Evolutionary conservation across 2,329 filamentous ascomycete species (phyloP).

Genomic region (Penicillium verrucosum): DNA sequence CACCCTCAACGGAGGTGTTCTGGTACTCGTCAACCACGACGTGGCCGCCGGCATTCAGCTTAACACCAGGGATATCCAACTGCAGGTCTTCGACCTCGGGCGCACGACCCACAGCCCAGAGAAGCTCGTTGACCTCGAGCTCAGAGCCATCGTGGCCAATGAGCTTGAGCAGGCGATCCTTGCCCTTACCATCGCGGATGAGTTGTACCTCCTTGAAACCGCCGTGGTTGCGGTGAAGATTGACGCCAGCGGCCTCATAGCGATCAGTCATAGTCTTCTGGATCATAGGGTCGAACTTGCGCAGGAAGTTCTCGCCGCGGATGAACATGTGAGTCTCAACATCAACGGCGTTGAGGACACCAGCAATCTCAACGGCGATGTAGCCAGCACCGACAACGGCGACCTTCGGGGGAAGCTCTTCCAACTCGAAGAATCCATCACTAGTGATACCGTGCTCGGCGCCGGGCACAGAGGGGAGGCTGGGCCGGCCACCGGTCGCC

Average conservation of each 20-base stretch:
- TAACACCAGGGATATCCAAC: conserved; percentile 43
- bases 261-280: conserved; percentile 51
- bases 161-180: conserved; percentile 47
- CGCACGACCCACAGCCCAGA: conserved; percentile 50
- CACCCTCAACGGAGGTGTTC: conserved; percentile 47
- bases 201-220: conserved; percentile 49
- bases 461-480: conserved; percentile 43
- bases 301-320: conserved; percentile 47
- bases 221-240: conserved; percentile 47
- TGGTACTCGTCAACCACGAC: conserved; percentile 51
- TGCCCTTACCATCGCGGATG: conserved; percentile 45
- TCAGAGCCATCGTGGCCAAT: conserved; percentile 43
- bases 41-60: conserved; percentile 40
- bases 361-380: conserved; percentile 52
- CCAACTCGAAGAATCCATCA: conserved; percentile 52
- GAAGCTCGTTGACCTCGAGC: conserved; percentile 48
- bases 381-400: conserved; percentile 53
- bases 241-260: conserved; percentile 50
- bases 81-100: conserved; percentile 46
- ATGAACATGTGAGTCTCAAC: conserved; percentile 53
- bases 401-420: conserved; percentile 50
- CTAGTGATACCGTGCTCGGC: conserved; percentile 51
- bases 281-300: conserved; percentile 54
- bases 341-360: conserved; percentile 49
- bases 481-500: conserved; percentile 48